Base-by-base conservation (phyloP, 2,329 filamentous ascomycete genomes). In the Fusarium torulosum region DNA sequence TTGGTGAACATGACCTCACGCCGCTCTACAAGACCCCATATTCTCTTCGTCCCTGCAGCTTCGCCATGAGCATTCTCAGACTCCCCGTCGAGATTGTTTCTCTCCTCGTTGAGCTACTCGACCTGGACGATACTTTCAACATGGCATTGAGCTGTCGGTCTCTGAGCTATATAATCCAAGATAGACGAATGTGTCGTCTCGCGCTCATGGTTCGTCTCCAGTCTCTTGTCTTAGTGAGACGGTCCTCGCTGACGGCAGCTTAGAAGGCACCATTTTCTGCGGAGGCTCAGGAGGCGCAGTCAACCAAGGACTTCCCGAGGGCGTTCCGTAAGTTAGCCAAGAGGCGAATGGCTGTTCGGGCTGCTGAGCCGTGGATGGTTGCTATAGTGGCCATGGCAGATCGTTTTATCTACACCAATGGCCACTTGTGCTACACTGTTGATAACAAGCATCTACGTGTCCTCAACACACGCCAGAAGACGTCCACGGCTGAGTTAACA, bases 41-140 rank as follows among this genome's bases (percentile, higher is more conserved):
- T 21, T 25, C 25, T 42, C 42, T 57, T 29, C 53, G 20, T 23
- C 31, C 43, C 38, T 33, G n/a, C 51, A 51, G 55, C 53, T 35
- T 60, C 61, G 85, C 85, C 73, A 79, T 80, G 76, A 73, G 75
- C 47, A 68, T 82, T 21, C 59, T 75, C 35, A 67, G 59, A 17
- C 59, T 92, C 14, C 89, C 90, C 0, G 88, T 86, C 72, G 90
- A 92, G 76, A 80, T 92, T n/a, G 77, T 91, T 27, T 85, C 85
- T 49, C 82, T 85, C 51, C 84, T 92, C 51, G 81, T 84, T 9
- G 79, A 79, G 8, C 77, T 81, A 55, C 80, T 92, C 35, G 80
- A 84, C 19, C 77, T 89, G 25, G 82, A 87, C 45, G 88, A 91
- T 66, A 81, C 87, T 38, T 83, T 88, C 59, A 81, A 85, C 63